Conservation (phyloP, 2,329 filamentous ascomycete genomes). For the Fusarium sp. region DNA sequence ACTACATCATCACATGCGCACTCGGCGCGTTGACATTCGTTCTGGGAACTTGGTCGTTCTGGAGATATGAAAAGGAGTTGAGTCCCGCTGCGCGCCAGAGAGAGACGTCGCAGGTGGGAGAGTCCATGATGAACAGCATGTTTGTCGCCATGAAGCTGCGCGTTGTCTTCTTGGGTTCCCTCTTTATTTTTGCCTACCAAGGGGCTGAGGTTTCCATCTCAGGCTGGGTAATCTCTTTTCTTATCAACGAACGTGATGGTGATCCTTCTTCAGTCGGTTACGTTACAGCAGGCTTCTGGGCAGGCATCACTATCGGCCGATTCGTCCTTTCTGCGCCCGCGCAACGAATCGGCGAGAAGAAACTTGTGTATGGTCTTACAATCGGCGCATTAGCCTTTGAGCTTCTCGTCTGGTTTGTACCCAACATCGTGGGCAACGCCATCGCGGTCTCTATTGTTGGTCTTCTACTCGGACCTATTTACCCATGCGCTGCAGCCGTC, state of each 20-base stretch:
- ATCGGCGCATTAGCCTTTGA: conserved; percentile 75
- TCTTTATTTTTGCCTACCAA: conserved; percentile 90
- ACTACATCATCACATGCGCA: conserved; percentile 76
- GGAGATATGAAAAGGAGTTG: conserved; percentile 74
- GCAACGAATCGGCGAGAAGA: conserved; percentile 76
- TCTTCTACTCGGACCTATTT: conserved; percentile 81
- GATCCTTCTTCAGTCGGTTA: conserved; percentile 80
- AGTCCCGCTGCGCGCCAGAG: conserved; percentile 53
- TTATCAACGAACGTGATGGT: conserved; percentile 79
- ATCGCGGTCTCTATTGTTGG: conserved; percentile 78
- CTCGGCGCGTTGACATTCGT: conserved; percentile 68
- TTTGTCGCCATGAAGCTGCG: conserved; percentile 63
- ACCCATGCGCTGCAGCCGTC: conserved; percentile 77
- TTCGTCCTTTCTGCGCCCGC: conserved; percentile 77
- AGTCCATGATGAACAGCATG: conserved; percentile 57
- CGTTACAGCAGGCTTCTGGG: conserved; percentile 79
- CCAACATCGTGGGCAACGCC: conserved; percentile 78
- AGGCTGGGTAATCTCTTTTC: conserved; percentile 88
- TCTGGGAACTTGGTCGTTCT: conserved; percentile 76
- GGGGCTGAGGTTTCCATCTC: conserved; percentile 86
- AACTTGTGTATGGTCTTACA: conserved; percentile 73
- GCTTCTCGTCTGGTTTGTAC: conserved; percentile 82
- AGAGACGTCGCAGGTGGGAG: conserved; percentile 35
- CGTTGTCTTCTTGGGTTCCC: conserved; percentile 77
- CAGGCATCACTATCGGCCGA: conserved; percentile 80